phyloP scores from a whole-genome alignment of 225 moss, liverwort and hornwort genomes.

The Rhytidiadelphus loreus region DNA sequence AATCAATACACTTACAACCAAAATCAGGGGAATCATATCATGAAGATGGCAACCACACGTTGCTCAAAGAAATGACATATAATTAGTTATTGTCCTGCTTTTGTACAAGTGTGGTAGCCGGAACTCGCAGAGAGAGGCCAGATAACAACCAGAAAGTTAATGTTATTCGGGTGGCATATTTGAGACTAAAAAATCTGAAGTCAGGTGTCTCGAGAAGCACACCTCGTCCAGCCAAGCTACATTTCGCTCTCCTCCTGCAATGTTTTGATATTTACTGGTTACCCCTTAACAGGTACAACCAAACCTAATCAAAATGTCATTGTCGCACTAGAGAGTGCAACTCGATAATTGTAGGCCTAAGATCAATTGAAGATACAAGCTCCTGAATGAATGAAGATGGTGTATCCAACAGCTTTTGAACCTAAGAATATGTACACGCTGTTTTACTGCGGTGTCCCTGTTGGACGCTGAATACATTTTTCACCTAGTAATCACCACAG shows the following conservation, averaged over 20 bases:
- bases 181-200: conserved; percentile 20
- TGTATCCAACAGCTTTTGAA: conserved; percentile 19
- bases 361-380: conserved; percentile 36
- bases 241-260: conserved; percentile 28
- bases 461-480: neutral
- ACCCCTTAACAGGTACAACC: neutral
- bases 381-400: conserved; percentile 29
- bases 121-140: conserved; percentile 19
- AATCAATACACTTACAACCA: neutral
- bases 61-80: conserved; percentile 7
- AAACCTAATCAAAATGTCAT: conserved; percentile 42
- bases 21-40: neutral
- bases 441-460: neutral
- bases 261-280: conserved; percentile 8
- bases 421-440: conserved; percentile 27
- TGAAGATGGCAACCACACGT: neutral
- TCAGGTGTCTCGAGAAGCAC: conserved; percentile 15
- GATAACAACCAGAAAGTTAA: conserved; percentile 8
- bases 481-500: neutral
- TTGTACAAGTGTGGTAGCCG: conserved; percentile 17
- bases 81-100: neutral
- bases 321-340: conserved; percentile 25
- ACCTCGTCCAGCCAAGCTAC: conserved; percentile 30
- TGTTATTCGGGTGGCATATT: conserved; percentile 36
- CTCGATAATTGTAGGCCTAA: conserved; percentile 33